Base-by-base conservation (phyloP, 2,329 filamentous ascomycete genomes). In the Bipolaris gigantea region DNA sequence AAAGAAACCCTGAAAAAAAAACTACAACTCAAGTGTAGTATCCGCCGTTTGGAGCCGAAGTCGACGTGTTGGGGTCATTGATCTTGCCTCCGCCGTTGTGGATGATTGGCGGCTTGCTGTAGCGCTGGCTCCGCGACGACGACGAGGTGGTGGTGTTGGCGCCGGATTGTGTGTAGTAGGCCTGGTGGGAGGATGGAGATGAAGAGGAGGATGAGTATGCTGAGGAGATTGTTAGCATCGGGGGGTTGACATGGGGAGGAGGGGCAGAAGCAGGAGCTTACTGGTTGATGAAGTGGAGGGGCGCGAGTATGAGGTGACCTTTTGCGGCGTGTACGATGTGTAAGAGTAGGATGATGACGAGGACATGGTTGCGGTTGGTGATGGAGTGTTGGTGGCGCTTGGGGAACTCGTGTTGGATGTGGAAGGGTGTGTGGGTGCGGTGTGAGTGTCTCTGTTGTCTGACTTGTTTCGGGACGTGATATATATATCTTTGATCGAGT, bases 21-120 rank as follows among this genome's bases (percentile, higher is more conserved):
- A 25, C 8, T 7, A 19, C 25, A 19, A 5, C 25, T 47, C 59
- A 72, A 4, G 66, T 61, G 50, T 73, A 69, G 54, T 72, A 72
- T 0, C 68, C 65, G 2, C 64, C 61, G 47, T 71, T 67, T 0
- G 61, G 61, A 16, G 66, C 67, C 30, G 61, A 65, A 3, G 63
- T 65, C 53, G 63, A 68, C 5, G 65, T 67, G 35, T 69, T 69
- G 2, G 68, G 63, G 56, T 70, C 68, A 27, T 66, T 61, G 3
- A 59, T 57, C 49, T 62, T 50, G 25, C 70, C 70, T 11, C 70
- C 70, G 1, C 65, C 66, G 34, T 69, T 71, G 61, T 68, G 62
- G 30, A 72, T 56, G 19, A 69, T 57, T 4, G 56, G 58, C 5
- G 68, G 69, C 40, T 73, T 71, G 60, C 59, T 66, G 56, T 69